phyloP scores from a whole-genome alignment of 306 rosid genomes.

The Trichosanthes truncata region DNA sequence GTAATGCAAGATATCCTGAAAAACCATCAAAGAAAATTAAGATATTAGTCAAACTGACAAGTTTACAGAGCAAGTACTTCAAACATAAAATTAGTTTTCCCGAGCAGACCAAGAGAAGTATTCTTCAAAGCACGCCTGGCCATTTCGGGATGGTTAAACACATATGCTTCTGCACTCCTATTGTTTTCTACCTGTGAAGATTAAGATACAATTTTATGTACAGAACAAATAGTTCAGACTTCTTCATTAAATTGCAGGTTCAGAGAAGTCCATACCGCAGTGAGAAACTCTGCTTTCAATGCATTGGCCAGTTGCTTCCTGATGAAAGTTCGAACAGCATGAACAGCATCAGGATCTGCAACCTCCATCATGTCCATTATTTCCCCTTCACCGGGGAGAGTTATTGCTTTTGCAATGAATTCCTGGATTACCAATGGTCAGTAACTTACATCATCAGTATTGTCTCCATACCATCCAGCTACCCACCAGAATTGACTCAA shows the following conservation, averaged over 20 bases:
- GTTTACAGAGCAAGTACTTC: not conserved
- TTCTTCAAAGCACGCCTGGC: slow-evolving; percentile 94
- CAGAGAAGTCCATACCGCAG: slow-evolving; percentile 38
- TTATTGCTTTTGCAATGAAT: slow-evolving; percentile 85
- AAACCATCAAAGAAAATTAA: slow-evolving; percentile 21
- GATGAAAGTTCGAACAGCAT: slow-evolving; percentile 73
- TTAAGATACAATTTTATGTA: not conserved
- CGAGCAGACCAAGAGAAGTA: slow-evolving; percentile 60
- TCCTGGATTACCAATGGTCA: slow-evolving; percentile 42
- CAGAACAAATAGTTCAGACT: not conserved
- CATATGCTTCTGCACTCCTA: slow-evolving; percentile 60
- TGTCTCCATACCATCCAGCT: not conserved
- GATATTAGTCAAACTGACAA: slow-evolving; percentile 9
- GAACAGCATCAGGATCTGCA: slow-evolving; percentile 98
- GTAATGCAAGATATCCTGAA: slow-evolving; percentile 66
- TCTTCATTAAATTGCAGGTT: slow-evolving; percentile 10
- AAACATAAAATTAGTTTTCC: slow-evolving; percentile 7
- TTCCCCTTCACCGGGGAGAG: slow-evolving; percentile 97
- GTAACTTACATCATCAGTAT: slow-evolving; percentile 6
- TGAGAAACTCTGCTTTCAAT: slow-evolving; percentile 62
- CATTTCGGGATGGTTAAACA: slow-evolving; percentile 62
- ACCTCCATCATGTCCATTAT: slow-evolving; percentile 96
- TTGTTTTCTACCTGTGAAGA: slow-evolving; percentile 59
- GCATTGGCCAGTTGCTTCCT: slow-evolving; percentile 80
- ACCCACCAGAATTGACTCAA: not conserved